phyloP scores from a whole-genome alignment of 2,329 filamentous ascomycete genomes.

The Podosphaera fusca region DNA sequence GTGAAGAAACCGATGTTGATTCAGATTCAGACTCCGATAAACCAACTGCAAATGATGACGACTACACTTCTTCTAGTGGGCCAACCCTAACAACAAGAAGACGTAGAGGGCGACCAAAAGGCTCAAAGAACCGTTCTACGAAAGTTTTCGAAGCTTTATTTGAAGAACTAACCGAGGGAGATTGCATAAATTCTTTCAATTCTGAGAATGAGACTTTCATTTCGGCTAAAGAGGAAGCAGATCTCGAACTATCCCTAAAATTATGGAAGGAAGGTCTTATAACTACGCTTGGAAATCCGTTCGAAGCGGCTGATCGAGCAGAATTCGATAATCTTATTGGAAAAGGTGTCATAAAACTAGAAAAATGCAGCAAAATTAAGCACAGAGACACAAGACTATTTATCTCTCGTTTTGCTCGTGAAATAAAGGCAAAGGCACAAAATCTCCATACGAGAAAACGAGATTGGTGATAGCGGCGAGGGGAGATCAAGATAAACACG shows the following conservation, averaged over 20 bases:
- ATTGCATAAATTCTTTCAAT: not conserved
- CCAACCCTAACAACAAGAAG: not conserved
- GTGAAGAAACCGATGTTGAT: not conserved
- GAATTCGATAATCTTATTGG: not conserved
- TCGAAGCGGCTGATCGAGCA: not conserved
- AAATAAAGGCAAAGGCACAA: not conserved
- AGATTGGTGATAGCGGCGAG: slow-evolving; percentile 1
- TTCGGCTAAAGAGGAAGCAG: not conserved
- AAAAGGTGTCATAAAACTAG: not conserved
- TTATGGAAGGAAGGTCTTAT: too few species aligned
- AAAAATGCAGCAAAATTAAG: not conserved
- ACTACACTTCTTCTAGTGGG: not conserved
- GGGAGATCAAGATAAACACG: slow-evolving; percentile 2
- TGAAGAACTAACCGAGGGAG: not conserved
- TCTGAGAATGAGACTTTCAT: slow-evolving; percentile 1
- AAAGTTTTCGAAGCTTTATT: not conserved
- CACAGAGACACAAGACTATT: not conserved
- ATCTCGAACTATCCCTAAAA: too few species aligned
- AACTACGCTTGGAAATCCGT: not conserved
- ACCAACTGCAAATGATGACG: not conserved
- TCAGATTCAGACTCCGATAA: not conserved
- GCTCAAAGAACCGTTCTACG: not conserved
- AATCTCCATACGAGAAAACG: not conserved
- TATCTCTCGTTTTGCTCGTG: not conserved
- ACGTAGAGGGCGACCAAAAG: not conserved